A percentile compares a stretch with the other conserved stretches of the same genome.
These are phyloP conservation scores for Turnera subulata DNA, from an alignment of 345 rosid species.

Conservation along the genomic window DNA sequence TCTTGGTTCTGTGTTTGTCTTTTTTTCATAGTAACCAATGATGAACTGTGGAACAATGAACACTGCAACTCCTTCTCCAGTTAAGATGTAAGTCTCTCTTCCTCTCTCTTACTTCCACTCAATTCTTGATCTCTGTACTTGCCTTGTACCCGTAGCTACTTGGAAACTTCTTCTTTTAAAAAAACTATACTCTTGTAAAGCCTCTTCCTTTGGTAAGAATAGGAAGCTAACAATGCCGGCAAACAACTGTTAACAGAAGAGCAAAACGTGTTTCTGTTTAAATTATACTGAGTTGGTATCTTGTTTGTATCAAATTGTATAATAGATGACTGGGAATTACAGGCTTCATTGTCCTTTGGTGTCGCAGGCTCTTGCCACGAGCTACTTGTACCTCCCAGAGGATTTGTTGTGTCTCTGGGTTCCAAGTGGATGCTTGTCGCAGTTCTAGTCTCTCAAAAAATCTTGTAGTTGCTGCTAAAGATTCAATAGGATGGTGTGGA, in stretches of 20 bases:
- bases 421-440: constrained; percentile 32
- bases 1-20: not conserved
- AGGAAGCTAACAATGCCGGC: no score
- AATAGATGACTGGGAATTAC: no score
- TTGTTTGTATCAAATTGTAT: no score
- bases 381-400: constrained; percentile 35
- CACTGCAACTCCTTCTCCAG: constrained; percentile 19
- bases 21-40: not conserved
- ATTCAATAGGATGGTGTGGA: constrained; percentile 30
- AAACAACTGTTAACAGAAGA: no score
- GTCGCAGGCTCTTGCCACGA: constrained; percentile 40
- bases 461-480: constrained; percentile 16
- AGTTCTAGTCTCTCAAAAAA: constrained; percentile 21
- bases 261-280: no score
- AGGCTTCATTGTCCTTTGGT: no score
- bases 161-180: not conserved
- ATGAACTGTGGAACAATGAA: constrained; percentile 24
- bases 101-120: constrained; percentile 4
- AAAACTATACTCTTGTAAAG: not conserved
- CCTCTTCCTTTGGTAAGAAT: no score
- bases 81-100: constrained; percentile 14
- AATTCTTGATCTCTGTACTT: not conserved
- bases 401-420: constrained; percentile 30
- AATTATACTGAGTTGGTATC: not conserved
- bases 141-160: not conserved